Evolutionary conservation across 1,284 basidiomycete species (phyloP).

Genomic region (Singerocomus rubriflavus): DNA sequence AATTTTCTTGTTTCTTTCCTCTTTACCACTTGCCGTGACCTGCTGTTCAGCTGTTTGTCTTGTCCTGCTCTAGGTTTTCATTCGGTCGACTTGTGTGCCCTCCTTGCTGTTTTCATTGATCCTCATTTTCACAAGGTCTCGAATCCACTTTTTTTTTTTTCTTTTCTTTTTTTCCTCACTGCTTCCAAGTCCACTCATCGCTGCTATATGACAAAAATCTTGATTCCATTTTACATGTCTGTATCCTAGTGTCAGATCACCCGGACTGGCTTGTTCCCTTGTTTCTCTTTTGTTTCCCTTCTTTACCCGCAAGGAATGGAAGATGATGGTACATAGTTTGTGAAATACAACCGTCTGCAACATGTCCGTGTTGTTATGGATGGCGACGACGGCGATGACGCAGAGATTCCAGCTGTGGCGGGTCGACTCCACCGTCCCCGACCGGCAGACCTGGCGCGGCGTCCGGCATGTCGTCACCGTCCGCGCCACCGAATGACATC

Average conservation of each 20-base stretch:
- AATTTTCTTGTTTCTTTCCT: constrained; percentile 5
- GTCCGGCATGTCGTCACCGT: too few species aligned
- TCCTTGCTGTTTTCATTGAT: constrained; percentile 21
- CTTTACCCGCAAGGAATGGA: constrained; percentile 27
- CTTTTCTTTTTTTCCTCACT: background rate
- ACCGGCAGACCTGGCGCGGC: too few species aligned
- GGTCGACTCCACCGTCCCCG: too few species aligned
- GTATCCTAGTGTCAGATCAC: constrained; percentile 27
- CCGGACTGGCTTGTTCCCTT: constrained; percentile 17
- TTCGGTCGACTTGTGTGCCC: constrained; percentile 15
- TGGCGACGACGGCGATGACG: too few species aligned
- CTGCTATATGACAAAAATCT: constrained; percentile 32
- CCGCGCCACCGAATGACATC: too few species aligned
- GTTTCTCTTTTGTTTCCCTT: constrained; percentile 12
- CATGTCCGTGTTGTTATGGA: background rate
- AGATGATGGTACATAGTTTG: constrained; percentile 27
- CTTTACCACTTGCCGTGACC: constrained; percentile 3
- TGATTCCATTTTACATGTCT: constrained; percentile 20
- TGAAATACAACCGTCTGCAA: constrained; percentile 6
- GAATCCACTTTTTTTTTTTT: background rate
- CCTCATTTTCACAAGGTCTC: background rate
- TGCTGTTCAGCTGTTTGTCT: constrained; percentile 16
- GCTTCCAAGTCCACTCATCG: constrained; percentile 14
- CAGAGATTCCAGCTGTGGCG: too few species aligned
- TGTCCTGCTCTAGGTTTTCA: constrained; percentile 21